phyloP scores from a whole-genome alignment of 345 rosid species.

The Brassica napus region Da-Ae NC_063451.1:13513001-13513500 shows the following conservation, averaged over 20 bases:
- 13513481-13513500: no score
- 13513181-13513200: neutral
- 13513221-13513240: neutral
- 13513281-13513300: neutral
- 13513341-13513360: neutral
- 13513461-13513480: neutral
- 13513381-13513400: neutral
- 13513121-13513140: neutral
- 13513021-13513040: neutral
- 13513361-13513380: neutral
- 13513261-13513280: no score
- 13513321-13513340: neutral
- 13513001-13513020: no score
- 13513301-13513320: neutral
- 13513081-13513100: neutral
- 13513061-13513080: neutral
- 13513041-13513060: neutral
- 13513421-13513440: neutral
- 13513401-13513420: no score
- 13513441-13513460: neutral
- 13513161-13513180: neutral
- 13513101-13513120: neutral
- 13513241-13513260: neutral
- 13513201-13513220: neutral
- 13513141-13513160: neutral